phyloP scores from a whole-genome alignment of 208 protist genomes.

The Leishmania turanica region DNA sequence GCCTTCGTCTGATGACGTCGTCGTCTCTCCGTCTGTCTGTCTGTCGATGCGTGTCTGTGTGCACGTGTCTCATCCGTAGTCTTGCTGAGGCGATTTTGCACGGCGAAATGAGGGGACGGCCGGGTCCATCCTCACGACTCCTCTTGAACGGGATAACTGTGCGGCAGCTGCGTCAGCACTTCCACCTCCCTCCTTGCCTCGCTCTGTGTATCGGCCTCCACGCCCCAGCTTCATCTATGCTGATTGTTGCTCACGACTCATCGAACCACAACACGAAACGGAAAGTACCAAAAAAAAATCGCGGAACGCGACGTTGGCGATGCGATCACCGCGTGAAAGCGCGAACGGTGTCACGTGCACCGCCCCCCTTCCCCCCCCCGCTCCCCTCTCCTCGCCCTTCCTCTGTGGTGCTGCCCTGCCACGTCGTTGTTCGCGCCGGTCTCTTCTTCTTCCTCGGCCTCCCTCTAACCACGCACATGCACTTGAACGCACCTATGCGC shows the following conservation, averaged over 20 bases:
- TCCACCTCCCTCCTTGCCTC: not conserved
- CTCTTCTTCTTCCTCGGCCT: not conserved
- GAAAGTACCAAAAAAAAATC: not conserved
- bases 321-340: not conserved
- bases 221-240: not conserved
- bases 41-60: not conserved
- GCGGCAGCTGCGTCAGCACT: not conserved
- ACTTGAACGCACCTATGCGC: not conserved
- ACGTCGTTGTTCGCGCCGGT: not conserved
- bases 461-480: not conserved
- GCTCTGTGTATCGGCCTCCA: not conserved
- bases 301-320: not conserved
- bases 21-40: not conserved
- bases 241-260: not conserved
- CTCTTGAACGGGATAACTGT: not conserved
- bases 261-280: not conserved
- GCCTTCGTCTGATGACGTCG: not conserved
- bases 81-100: not conserved
- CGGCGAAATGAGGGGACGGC: not conserved
- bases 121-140: not conserved
- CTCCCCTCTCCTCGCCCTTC: not conserved
- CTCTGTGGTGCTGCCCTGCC: not conserved
- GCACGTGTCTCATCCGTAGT: not conserved
- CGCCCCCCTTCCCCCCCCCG: too few relatives aligned
- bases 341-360: not conserved